Percentiles rank a stretch among this genome's conserved stretches.
Conservation (phyloP, 805 yeast species). For the Pichia eremophila region DNA sequence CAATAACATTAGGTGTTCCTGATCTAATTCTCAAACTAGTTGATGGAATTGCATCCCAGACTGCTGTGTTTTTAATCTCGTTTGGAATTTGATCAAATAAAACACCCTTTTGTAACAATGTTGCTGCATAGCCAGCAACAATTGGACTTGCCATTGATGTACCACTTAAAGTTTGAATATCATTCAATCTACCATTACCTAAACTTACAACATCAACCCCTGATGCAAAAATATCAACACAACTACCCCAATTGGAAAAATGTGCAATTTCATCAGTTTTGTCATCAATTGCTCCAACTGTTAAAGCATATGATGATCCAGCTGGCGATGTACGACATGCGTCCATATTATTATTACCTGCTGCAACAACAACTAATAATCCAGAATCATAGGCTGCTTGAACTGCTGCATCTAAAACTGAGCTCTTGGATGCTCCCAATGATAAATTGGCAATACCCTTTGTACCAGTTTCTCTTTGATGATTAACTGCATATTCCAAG, state of each 20-base stretch:
- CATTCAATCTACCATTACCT: slow-evolving; percentile 7
- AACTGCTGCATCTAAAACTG: slow-evolving; percentile 64
- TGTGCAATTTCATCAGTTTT: slow-evolving; percentile 56
- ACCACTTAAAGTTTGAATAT: slow-evolving; percentile 40
- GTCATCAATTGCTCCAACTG: slow-evolving; percentile 88
- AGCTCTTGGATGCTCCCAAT: slow-evolving; percentile 63
- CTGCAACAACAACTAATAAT: slow-evolving; percentile 66
- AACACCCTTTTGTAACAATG: slow-evolving; percentile 44
- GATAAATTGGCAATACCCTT: slow-evolving; percentile 71
- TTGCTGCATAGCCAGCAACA: slow-evolving; percentile 57
- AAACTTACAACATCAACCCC: slow-evolving; percentile 64
- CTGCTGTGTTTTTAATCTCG: slow-evolving; percentile 36
- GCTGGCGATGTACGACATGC: slow-evolving; percentile 89
- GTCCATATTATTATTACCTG: slow-evolving; percentile 71
- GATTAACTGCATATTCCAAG: slow-evolving; percentile 58
- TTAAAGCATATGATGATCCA: slow-evolving; percentile 57
- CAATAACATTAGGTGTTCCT: slow-evolving; percentile 54
- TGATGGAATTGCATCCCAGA: slow-evolving; percentile 38
- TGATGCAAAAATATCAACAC: slow-evolving; percentile 79
- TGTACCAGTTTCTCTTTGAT: slow-evolving; percentile 29
- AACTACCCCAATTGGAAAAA: slow-evolving; percentile 90
- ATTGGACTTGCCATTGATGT: slow-evolving; percentile 79
- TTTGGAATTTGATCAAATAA: slow-evolving; percentile 32
- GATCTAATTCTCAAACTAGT: slow-evolving; percentile 36
- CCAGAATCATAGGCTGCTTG: slow-evolving; percentile 70